Base-by-base conservation (phyloP, 2,329 filamentous ascomycete species). In the Pseudocercospora pini-densiflorae region DNA sequence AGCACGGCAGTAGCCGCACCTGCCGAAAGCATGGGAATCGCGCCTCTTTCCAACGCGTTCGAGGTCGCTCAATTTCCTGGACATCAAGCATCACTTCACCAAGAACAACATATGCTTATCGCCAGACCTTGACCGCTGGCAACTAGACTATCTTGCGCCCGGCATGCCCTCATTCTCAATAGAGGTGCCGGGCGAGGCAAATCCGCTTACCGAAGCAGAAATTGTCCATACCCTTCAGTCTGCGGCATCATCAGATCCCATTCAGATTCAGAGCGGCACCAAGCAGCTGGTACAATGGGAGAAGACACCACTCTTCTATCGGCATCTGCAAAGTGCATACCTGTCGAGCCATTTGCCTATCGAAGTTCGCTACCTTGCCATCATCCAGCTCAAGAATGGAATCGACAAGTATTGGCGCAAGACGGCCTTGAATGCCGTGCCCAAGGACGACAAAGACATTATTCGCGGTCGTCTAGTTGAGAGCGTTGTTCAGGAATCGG, bases 331-430 rank as follows among this genome's bases (percentile, higher is more conserved):
- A 71, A 86, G 90, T 72, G 87, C 93, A 40, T 97, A 94, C 77
- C 86, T 97, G 69, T 92, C 97, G 81, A 89, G 88, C 68, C 88
- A 88, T 1, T 82, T 96, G 1, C 91, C 92, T 1, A 81, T 88
- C 65, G 90, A 96, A 74, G 87, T 94, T 61, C 91, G 95, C 68
- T 93, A 97, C 75, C 89, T 97, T 10, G 92, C 94, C 62, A 88
- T 98, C 65, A 97, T 98, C 72, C 92, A 97, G 77, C 85, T 99
- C 62, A 98, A 98, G 78, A 97, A 98, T 78, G 95, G 94, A 63
- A 94, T 98, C 79, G 94, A 98, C 77, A 93, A 91, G 77, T 93
- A 93, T 79, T 99, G 95, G 95, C 87, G 95, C 76, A 92, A 85
- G 77, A 92, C 91, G 36, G 88, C 92, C 59, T 87, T 91, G 29